Evolutionary conservation across 192 early-diverging fungal species (phyloP), one percentile per base, ranked within the genome.

Genomic region (Radiomyces spectabilis): DNA sequence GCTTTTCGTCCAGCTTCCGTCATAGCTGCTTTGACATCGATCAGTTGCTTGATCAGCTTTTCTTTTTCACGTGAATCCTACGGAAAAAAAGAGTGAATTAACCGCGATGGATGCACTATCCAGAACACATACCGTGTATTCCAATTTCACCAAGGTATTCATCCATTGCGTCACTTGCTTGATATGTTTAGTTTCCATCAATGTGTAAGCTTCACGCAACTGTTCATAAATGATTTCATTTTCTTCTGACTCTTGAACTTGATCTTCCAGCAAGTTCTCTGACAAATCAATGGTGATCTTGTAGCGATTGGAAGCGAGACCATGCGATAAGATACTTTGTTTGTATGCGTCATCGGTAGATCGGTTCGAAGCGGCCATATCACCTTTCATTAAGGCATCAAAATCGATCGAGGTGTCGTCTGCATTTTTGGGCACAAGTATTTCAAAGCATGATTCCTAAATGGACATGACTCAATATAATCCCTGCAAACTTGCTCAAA

Each of bases 301-400:
- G 30, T 85, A 83, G 1, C 81, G 75, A 46, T 73, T 76, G 9
- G 79, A 77, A 2, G 79, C 83, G 56, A 87, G 75, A 13, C 81
- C 79, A 16, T 79, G 67, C 13, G 75, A 66, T 44, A 46, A 21
- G 10, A 59, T 43, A 16, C 43, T 49, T 10, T 73, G 42, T n/a
- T 41, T 30, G 30, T 52, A 47, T 27, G 8, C 3, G 9, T 49
- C 47, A 9, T 54, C 42, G 4, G 24, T 27, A 3, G 13, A 37
- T 33, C 22, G 16, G n/a, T n/a, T n/a, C 21, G 19, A 22, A 6
- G 24, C 10, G 1, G 58, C 51, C 38, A 52, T 46, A 29, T 55
- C 47, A 35, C 65, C 52, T 44, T 40, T 33, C 16, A 67, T 25
- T 16, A 69, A 38, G 22, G 62, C 61, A 27, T 58, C 53, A 51